Base-by-base conservation (phyloP, 1,139 yeast species). In the Meyerozyma smithsonii region DNA sequence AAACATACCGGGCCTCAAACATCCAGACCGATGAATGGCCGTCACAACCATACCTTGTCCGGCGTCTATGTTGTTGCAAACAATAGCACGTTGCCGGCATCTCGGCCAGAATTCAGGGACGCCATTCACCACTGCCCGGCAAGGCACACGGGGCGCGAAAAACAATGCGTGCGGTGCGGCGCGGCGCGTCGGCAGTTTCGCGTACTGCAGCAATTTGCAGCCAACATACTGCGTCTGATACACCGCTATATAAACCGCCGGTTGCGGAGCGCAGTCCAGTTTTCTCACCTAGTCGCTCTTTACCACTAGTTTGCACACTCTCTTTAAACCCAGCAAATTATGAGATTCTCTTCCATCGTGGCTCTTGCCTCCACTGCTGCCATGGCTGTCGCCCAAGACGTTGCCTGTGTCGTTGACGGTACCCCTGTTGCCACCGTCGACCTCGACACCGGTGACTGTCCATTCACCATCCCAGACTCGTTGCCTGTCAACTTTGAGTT, bases 371-470 rank as follows among this genome's bases (percentile, higher is more conserved):
- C 63, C 39, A 34, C 48, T 25, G 50, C 59, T 21, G 39, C 51
- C 19, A 34, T 34, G 21, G 52, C 58, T 37, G 38, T 50, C 36
- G 68, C 71, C 37, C 39, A 47, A 40, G 56, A 64, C 40, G 74
- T 69, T 40, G 68, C 62, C 39, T 69, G 75, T 60, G 48, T 58
- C 38, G 64, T 65, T 38, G 52, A 61, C 46, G 72, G 71, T 45
- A 55, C 38, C 35, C 42, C 50, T 35, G 61, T 59, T 25, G 66
- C 65, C 25, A 55, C 56, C 35, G 74, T 68, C 38, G 73, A 67
- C 57, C 61, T 61, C 45, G 72, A 61, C 44, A 63, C 74, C 38
- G 75, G 73, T 46, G 45, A 42, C 12, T 69, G 75, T 59, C 62
- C 67, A 40, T 68, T 67, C 63, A 44, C 62, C 14, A 46, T 69